phyloP scores from a whole-genome alignment of 495 filamentous ascomycete genomes.

The Xylaria cubensis region DNA sequence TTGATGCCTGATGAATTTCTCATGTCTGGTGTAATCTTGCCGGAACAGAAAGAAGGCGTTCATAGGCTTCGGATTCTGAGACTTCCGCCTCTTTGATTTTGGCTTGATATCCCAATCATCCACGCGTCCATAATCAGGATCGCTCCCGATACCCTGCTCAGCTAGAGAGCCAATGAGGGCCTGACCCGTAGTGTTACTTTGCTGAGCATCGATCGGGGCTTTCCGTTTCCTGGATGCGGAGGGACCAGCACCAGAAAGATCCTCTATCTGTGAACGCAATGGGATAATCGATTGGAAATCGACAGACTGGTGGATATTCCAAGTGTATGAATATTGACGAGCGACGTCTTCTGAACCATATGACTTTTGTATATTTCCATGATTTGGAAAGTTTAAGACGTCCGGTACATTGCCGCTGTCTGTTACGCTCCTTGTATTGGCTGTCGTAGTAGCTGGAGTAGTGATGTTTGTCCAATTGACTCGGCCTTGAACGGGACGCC shows the following conservation, averaged over 20 bases:
- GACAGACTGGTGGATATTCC: neutral
- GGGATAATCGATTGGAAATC: neutral
- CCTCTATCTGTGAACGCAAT: neutral
- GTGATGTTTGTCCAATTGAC: neutral
- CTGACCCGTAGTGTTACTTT: neutral
- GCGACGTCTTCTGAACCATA: too few relatives aligned
- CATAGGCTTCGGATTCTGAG: neutral
- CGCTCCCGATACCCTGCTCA: neutral
- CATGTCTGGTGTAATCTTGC: neutral
- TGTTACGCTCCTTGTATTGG: neutral
- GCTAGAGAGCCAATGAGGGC: neutral
- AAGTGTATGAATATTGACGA: too few relatives aligned
- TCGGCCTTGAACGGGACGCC: neutral
- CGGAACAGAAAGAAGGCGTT: neutral
- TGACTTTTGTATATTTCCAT: too few relatives aligned
- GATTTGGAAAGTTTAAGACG: neutral
- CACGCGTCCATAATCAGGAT: neutral
- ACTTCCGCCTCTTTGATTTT: neutral
- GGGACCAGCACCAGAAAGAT: neutral
- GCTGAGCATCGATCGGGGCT: neutral
- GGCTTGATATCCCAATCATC: neutral
- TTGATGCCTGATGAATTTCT: neutral
- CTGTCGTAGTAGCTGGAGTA: neutral
- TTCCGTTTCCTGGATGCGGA: neutral
- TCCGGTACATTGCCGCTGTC: neutral